These are phyloP conservation scores for Aspergillus wentii DNA, from an alignment of 495 filamentous ascomycete species.

Conservation along the genomic window DNA sequence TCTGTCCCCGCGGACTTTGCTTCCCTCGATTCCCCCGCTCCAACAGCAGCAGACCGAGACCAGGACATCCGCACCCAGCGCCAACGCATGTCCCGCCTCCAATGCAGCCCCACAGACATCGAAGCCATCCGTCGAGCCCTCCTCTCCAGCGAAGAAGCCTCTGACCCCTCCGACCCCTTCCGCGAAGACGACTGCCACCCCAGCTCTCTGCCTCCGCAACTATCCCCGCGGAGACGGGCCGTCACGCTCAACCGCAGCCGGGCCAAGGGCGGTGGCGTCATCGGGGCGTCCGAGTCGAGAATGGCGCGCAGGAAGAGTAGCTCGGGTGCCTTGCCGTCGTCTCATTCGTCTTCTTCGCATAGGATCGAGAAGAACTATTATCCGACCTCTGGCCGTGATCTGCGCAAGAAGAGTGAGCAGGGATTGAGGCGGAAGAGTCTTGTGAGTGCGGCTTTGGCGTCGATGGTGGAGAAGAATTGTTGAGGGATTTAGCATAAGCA, in stretches of 20 bases:
- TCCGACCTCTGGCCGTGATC: constrained; percentile 17
- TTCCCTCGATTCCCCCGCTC: constrained; percentile 1
- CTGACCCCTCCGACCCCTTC: constrained; percentile 5
- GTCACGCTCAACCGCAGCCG: constrained; percentile 2
- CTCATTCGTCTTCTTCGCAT: constrained; percentile 7
- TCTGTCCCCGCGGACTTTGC: constrained; percentile 24
- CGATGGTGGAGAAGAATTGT: constrained; percentile 30
- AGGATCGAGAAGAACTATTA: constrained; percentile 39
- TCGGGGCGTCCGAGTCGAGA: background rate
- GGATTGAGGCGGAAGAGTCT: constrained; percentile 40
- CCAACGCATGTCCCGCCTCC: constrained; percentile 39
- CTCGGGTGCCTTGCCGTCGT: constrained; percentile 10
- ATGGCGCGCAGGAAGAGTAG: constrained; percentile 28
- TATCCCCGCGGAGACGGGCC: constrained; percentile 5
- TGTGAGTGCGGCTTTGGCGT: constrained; percentile 40
- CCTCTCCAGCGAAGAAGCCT: constrained; percentile 18
- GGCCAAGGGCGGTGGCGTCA: constrained; percentile 8
- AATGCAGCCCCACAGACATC: constrained; percentile 32
- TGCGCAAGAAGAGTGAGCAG: constrained; percentile 36
- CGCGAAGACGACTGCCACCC: constrained; percentile 39
- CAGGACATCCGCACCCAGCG: constrained; percentile 30
- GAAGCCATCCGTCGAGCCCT: constrained; percentile 34
- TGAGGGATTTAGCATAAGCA: no score
- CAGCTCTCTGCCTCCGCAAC: constrained; percentile 35
- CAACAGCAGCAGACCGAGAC: constrained; percentile 5